Percentiles rank a stretch among this genome's conserved stretches.
These are phyloP conservation scores for Vanderwaltozyma verrucispora DNA, from an alignment of 805 yeast genomes.

Conservation along the genomic window DNA sequence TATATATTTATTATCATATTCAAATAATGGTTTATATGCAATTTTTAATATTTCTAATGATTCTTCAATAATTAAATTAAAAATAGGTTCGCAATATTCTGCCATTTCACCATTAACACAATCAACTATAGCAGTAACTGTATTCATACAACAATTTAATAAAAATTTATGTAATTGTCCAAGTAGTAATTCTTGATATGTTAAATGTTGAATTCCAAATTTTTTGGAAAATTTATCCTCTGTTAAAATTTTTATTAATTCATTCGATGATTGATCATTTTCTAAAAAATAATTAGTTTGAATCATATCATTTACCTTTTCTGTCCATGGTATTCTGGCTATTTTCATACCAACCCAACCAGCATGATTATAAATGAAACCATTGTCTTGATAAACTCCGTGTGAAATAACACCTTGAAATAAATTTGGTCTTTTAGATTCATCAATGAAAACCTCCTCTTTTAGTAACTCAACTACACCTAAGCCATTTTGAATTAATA, in stretches of 20 bases:
- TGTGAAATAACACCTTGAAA: conserved; percentile 75
- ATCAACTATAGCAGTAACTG: conserved; percentile 67
- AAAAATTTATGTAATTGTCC: conserved; percentile 68
- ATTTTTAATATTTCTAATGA: conserved; percentile 22
- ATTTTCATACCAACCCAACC: conserved; percentile 57
- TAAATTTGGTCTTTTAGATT: conserved; percentile 39
- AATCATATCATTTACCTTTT: conserved; percentile 6
- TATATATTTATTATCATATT: conserved; percentile 16
- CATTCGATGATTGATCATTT: conserved; percentile 12
- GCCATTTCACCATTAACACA: conserved; percentile 73
- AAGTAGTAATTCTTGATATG: conserved; percentile 39
- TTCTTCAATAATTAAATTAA: conserved; percentile 28
- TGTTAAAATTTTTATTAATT: conserved; percentile 22
- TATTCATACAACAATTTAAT: conserved; percentile 75
- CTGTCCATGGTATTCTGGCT: conserved; percentile 41
- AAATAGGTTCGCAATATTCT: conserved; percentile 31
- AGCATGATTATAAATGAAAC: conserved; percentile 44
- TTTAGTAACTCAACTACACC: conserved; percentile 59
- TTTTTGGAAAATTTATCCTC: conserved; percentile 15
- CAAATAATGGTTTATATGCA: conserved; percentile 23
- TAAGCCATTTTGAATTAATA: conserved; percentile 82
- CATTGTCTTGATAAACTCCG: conserved; percentile 53
- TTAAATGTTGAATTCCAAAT: conserved; percentile 24
- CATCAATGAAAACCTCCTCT: conserved; percentile 44
- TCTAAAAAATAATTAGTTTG: conserved; percentile 11